These are phyloP conservation scores for Curvularia sp. DNA, from an alignment of 2,329 filamentous ascomycete species.

Conservation along the genomic window DNA sequence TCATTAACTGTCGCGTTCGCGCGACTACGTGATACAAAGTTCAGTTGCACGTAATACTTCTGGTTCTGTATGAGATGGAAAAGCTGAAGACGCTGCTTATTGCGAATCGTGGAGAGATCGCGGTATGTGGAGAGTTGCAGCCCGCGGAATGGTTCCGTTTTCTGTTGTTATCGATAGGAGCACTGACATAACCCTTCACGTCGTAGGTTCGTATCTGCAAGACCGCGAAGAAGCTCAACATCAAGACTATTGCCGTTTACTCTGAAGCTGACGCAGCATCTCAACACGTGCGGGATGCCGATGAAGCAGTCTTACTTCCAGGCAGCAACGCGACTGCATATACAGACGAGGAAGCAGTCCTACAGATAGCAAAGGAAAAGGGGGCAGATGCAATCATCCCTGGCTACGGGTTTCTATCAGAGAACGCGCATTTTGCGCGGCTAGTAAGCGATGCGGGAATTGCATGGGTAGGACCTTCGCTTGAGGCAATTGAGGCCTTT, in stretches of 20 bases:
- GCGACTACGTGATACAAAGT: not conserved
- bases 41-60: not conserved
- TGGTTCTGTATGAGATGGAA: slow-evolving; percentile 43
- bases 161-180: slow-evolving; percentile 8
- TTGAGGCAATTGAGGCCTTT: slow-evolving; percentile 62
- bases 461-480: slow-evolving; percentile 66
- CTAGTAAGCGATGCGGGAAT: slow-evolving; percentile 62
- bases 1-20: not conserved
- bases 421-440: slow-evolving; percentile 68
- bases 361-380: slow-evolving; percentile 60
- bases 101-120: slow-evolving; percentile 68
- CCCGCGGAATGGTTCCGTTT: slow-evolving; percentile 2
- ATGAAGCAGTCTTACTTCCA: slow-evolving; percentile 60
- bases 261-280: slow-evolving; percentile 64
- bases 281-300: slow-evolving; percentile 62
- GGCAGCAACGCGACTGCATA: slow-evolving; percentile 60
- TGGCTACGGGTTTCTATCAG: slow-evolving; percentile 72
- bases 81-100: slow-evolving; percentile 62
- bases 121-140: slow-evolving; percentile 28
- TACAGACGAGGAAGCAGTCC: slow-evolving; percentile 57
- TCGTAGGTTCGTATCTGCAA: slow-evolving; percentile 57
- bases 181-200: slow-evolving; percentile 25
- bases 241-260: slow-evolving; percentile 65
- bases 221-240: slow-evolving; percentile 59
- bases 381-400: slow-evolving; percentile 67